A percentile compares a stretch with the other conserved stretches of the same genome.
Evolutionary conservation across 1,284 basidiomycete genomes (phyloP).

Genomic region (Pseudomicrostroma phylloplanum): DNA sequence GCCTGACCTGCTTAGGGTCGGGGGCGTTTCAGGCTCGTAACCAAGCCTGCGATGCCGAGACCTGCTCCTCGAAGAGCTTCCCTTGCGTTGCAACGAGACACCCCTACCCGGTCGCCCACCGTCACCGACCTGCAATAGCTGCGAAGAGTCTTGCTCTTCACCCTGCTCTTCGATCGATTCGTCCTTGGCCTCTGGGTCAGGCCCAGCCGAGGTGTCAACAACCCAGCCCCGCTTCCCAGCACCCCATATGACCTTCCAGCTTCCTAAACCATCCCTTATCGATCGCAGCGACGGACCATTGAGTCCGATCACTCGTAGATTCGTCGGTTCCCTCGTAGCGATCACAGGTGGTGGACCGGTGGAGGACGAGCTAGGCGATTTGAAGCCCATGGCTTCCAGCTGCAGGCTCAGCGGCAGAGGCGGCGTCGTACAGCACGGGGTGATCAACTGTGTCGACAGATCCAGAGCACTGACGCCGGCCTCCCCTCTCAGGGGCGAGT

Average conservation of each 20-base stretch:
- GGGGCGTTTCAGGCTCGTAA: conserved; percentile 17
- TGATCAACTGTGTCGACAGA: conserved; percentile 55
- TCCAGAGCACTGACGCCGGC: conserved; percentile 48
- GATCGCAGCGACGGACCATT: conserved; percentile 66
- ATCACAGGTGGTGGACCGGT: conserved; percentile 35
- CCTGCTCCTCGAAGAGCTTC: background rate
- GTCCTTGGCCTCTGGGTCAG: conserved; percentile 56
- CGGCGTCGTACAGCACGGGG: conserved; percentile 38
- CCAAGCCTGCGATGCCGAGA: no score
- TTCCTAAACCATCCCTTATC: conserved; percentile 67
- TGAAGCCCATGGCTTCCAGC: conserved; percentile 41
- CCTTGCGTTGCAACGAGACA: background rate
- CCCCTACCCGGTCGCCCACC: background rate
- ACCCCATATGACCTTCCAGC: conserved; percentile 80
- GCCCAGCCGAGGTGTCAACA: conserved; percentile 77
- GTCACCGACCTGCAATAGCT: background rate
- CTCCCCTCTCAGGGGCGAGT: conserved; percentile 48
- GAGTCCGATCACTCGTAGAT: conserved; percentile 80
- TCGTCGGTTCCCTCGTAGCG: conserved; percentile 55
- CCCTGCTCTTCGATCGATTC: conserved; percentile 18
- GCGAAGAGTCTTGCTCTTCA: conserved; percentile 2
- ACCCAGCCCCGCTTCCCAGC: conserved; percentile 95
- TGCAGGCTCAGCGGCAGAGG: conserved; percentile 40
- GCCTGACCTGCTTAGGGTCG: background rate
- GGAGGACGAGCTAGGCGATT: background rate